phyloP scores from a whole-genome alignment of 257 asterid genomes.

The Datura wrightii region DNA sequence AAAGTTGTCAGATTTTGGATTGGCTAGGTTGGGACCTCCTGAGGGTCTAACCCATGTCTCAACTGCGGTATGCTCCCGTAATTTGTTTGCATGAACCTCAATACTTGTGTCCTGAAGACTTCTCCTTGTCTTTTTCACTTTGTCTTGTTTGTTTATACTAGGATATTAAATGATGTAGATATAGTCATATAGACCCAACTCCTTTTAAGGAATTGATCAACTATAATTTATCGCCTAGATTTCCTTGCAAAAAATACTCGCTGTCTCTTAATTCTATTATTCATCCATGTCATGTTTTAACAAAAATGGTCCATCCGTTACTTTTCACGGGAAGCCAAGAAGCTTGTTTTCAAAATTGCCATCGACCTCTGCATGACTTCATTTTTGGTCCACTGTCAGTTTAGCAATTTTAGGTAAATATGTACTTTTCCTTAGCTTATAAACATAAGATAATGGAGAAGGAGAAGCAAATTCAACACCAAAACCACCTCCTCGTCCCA shows the following conservation, averaged over 20 bases:
- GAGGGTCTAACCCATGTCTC: slow-evolving; percentile 60
- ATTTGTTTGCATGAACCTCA: not conserved
- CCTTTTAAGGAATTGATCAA: not conserved
- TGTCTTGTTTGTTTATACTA: not conserved
- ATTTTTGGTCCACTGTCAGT: not conserved
- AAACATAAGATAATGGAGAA: not conserved
- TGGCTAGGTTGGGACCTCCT: slow-evolving; percentile 61
- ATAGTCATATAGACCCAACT: not conserved
- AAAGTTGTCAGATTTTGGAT: slow-evolving; percentile 59
- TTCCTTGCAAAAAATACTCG: not conserved
- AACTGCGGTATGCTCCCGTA: slow-evolving; percentile 52
- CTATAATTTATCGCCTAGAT: not conserved
- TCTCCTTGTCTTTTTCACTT: not conserved
- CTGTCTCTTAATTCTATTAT: not conserved
- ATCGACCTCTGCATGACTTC: slow-evolving; percentile 5
- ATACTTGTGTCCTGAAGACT: not conserved
- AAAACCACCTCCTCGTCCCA: not conserved
- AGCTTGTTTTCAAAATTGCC: not conserved
- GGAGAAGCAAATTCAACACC: not conserved
- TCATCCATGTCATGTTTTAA: not conserved
- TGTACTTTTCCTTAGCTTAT: not conserved
- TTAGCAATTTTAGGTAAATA: not conserved
- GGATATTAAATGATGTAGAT: not conserved
- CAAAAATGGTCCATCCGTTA: not conserved
- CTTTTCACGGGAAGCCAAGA: not conserved